Base-by-base conservation (phyloP, 1,284 basidiomycete genomes). In the Butyriboletus appendiculatus region DNA sequence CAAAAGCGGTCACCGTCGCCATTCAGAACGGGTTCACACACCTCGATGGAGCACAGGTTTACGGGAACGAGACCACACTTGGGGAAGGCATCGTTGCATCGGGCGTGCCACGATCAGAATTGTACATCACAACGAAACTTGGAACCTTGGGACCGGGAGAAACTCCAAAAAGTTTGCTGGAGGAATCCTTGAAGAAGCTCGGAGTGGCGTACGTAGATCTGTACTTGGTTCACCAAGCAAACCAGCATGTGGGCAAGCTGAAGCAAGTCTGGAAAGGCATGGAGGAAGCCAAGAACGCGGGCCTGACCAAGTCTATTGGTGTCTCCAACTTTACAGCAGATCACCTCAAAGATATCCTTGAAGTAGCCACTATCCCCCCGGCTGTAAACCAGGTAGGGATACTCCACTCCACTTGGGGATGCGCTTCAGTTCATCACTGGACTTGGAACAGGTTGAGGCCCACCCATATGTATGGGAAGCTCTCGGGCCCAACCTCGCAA, bases 291-390 rank as follows among this genome's bases (percentile, higher is more conserved):
- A 79, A 89, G 70, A 72, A 73, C 45, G 82, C 83, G 44, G 90
- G 90, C 1, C 72, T 92, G 43, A 76, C 89, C 37, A 88, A 81
- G 69, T 86, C 84, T 39, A 90, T 96, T 55, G 94, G 94, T 2
- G 91, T 96, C 15, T 91, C 87, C 50, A 96, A 96, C 75, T 94
- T 88, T 70, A 79, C 76, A 16, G 76, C 86, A 18, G 73, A 82
- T 55, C 80, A 94, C 60, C 71, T 95, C 41, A 71, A 85, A 56
- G 80, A 81, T 48, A 73, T 94, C 37, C 65, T 90, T 28, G 76
- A 80, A 33, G 77, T 71, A 26, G 86, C 82, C 24, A 81, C 75
- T 28, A 70, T 90, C 37, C 62, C 77, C 4, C 92, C 92, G 0
- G 82, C 84, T 4, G 83, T 91, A 14, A 94, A 95, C 67, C 93